These are phyloP conservation scores for Rubroboletus pulcherrimus DNA, from an alignment of 768 basidiomycete genomes.

Conservation along the genomic window DNA sequence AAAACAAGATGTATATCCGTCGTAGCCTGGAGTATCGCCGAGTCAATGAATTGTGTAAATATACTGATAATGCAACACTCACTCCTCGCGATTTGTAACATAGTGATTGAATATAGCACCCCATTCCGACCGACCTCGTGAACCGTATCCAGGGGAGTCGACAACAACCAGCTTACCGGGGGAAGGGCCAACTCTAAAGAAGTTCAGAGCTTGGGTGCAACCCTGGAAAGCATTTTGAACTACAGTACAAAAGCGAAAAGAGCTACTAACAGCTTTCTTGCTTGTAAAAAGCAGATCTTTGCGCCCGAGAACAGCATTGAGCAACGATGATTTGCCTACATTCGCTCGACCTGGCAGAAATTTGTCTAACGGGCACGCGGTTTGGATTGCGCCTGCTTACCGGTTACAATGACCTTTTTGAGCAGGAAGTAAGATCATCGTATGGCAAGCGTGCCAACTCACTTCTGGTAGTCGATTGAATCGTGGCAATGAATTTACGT, in stretches of 20 bases:
- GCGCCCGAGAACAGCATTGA: constrained; percentile 64
- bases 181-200: constrained; percentile 60
- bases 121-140: constrained; percentile 72
- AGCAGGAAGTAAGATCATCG: neutral
- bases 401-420: constrained; percentile 26
- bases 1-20: constrained; percentile 68
- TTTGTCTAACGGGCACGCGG: neutral
- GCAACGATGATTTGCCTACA: constrained; percentile 69
- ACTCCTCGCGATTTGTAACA: constrained; percentile 58
- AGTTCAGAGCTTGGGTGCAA: constrained; percentile 67
- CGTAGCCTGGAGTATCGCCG: constrained; percentile 44
- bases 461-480: constrained; percentile 26
- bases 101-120: constrained; percentile 67
- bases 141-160: constrained; percentile 80
- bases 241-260: neutral
- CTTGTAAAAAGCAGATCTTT: constrained; percentile 57
- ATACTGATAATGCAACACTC: constrained; percentile 22
- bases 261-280: constrained; percentile 59
- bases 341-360: constrained; percentile 63
- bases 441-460: constrained; percentile 7
- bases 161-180: constrained; percentile 61
- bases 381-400: constrained; percentile 9
- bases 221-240: constrained; percentile 42
- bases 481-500: constrained; percentile 16
- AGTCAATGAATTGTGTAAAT: neutral